Conservation (phyloP, 768 basidiomycete genomes). For the Phallus indusiatus region DNA sequence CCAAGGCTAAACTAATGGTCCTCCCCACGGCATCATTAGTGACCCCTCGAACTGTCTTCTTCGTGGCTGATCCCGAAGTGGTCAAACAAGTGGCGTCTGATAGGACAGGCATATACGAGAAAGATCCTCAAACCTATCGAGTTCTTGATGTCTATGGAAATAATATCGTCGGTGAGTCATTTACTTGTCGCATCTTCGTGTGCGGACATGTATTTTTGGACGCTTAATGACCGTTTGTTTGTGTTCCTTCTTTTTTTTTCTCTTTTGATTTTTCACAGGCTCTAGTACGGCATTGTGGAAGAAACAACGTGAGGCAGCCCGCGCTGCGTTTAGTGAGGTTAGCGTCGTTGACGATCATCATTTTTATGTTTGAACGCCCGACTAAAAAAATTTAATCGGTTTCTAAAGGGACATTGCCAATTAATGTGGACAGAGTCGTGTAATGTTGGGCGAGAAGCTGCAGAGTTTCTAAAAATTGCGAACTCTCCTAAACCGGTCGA, state of each 20-base stretch:
- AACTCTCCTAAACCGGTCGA: not conserved
- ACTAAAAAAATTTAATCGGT: not conserved
- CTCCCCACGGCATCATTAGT: slow-evolving; percentile 3
- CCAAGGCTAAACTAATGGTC: not conserved
- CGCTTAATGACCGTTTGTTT: not conserved
- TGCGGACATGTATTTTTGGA: no score
- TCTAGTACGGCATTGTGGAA: slow-evolving; percentile 38
- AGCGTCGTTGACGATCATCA: not conserved
- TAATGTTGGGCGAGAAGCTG: slow-evolving; percentile 33
- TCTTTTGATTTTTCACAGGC: slow-evolving; percentile 18
- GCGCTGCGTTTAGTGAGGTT: slow-evolving; percentile 45
- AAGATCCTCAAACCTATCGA: slow-evolving; percentile 24
- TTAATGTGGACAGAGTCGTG: slow-evolving; percentile 41
- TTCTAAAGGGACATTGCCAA: slow-evolving; percentile 32
- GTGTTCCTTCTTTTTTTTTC: not conserved
- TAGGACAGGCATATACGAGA: slow-evolving; percentile 2
- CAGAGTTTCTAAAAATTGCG: slow-evolving; percentile 24
- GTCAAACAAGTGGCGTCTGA: slow-evolving; percentile 1
- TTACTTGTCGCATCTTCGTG: not conserved
- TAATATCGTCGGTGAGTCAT: slow-evolving; percentile 22
- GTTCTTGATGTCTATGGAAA: slow-evolving; percentile 36
- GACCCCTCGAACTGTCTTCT: slow-evolving; percentile 6
- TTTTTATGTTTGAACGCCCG: not conserved
- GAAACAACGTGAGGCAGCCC: slow-evolving; percentile 34
- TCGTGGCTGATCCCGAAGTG: slow-evolving; percentile 6